Evolutionary conservation across 768 basidiomycete species (phyloP), one percentile per base, ranked within the genome.

Genomic region (Mycena polygramma): DNA sequence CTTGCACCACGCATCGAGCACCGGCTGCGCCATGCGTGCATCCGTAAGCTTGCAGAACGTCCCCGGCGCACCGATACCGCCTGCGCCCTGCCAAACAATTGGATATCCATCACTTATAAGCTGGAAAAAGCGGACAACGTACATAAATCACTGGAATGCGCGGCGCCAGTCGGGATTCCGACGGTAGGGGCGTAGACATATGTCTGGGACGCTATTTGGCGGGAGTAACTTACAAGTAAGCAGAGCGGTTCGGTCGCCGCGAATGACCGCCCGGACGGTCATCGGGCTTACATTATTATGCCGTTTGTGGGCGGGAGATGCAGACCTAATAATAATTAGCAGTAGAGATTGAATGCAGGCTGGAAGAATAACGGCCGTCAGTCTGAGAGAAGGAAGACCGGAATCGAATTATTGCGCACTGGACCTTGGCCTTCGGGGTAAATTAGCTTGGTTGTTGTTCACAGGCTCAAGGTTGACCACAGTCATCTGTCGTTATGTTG

Each of bases 1-100:
- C 19, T 72, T 71, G 64, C 81, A 79, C 75, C 84, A 85, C 7
- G 78, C 76, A 43, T 88, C 83, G 65, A 89, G 68, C 48, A 88
- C 80, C 41, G 79, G 79, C 68, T 88, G 86, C 48, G 79, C 81
- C 13, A 80, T 78, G 9, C 69, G 67, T 22, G 77, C 66, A 20
- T 80, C 79, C 5, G 80, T 81, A 48, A 85, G 81, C 14, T 82
- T 81, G 39, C 83, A 83, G 52, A 79, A 81, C 72, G 80, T 83
- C 7, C 82, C 83, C 14, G 81, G 74, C 26, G 77, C 79, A 43
- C 86, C 85, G 30, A 88, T 74, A 39, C 81, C 84, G 77, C 82
- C 83, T 3, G 84, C 84, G 17, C 87, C 86, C 84, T 87, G 69
- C 15, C 10, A 41, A 41, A 7, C 9, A 6, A 22, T 22, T 22